Conservation (phyloP, 129 eudicot genomes). For the Lactuca saligna region DNA sequence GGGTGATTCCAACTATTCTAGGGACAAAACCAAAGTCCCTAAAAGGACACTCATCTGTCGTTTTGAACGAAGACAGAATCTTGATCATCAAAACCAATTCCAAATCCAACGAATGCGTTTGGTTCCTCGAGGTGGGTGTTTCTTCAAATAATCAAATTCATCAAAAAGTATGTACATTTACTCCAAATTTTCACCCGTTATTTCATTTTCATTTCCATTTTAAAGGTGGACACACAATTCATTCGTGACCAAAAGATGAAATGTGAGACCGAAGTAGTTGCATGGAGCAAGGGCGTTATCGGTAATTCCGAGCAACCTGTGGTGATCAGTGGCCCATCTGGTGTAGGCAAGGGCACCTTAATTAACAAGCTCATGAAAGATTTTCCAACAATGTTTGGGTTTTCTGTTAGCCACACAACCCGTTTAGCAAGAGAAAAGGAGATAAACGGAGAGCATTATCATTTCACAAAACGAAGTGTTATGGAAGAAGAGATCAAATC, state of each 20-base stretch:
- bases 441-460: constrained; percentile 75
- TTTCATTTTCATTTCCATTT: neutral
- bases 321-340: constrained; percentile 96
- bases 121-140: constrained; percentile 94
- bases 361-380: constrained; percentile 69
- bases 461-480: constrained; percentile 57
- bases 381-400: constrained; percentile 81
- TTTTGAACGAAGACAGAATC: constrained; percentile 58
- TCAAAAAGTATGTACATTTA: neutral
- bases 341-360: constrained; percentile 95
- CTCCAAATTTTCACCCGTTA: neutral
- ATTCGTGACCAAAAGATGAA: constrained; percentile 53
- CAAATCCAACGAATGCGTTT: constrained; percentile 50
- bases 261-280: constrained; percentile 60
- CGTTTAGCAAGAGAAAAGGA: constrained; percentile 87
- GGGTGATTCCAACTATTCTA: constrained; percentile 74
- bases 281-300: constrained; percentile 89
- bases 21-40: constrained; percentile 73
- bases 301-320: constrained; percentile 66
- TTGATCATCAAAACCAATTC: constrained; percentile 65
- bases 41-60: constrained; percentile 51
- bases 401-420: constrained; percentile 98
- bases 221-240: constrained; percentile 74
- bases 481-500: constrained; percentile 80
- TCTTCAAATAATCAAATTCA: neutral